Base-by-base conservation (phyloP, 2,329 filamentous ascomycete species). In the Neofusicoccum parvum region DNA sequence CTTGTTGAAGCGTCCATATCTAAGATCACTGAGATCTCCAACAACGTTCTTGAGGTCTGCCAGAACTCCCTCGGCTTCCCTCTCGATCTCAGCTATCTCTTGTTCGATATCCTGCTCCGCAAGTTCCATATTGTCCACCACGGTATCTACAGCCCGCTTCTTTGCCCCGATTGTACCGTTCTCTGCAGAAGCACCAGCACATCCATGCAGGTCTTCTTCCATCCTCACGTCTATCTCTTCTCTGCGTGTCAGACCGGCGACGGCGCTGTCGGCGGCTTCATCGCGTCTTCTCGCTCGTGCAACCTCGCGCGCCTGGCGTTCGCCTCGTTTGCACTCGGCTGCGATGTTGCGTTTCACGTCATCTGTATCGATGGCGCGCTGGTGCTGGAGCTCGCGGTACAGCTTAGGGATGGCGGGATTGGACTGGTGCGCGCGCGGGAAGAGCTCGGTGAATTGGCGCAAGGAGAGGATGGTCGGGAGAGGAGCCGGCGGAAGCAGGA, bases 381-480 rank as follows among this genome's bases (percentile, higher is more conserved):
- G 86, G 66, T 88, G 85, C 72, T 95, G 91, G 2, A 96, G 83
- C 75, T 95, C 91, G 54, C 90, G 87, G 75, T 96, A 96, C 5
- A 97, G 82, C 0, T 84, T 81, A 65, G 87, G 86, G 54, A 94
- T 84, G 65, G 90, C 87, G 0, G 90, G 86, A 53, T 88, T 89
- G 27, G 84, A 80, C 66, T 88, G 89, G 58, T 88, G 82, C 45
- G 86, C 78, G 59, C 84, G 86, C 11, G 92, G 92, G 73, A 96
- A 95, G 48, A 94, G 84, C 34, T 88, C 84, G 49, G 87, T 88
- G 81, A 96, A 96, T 69, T 92, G 86, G 65, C 88, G 83, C 53
- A 93, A 84, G 7, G 92, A 89, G 70, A 93, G 82, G 73, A 93
- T 86, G 68, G 89, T 86, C 48, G 90, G 89, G 43, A 96, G 83